These are phyloP conservation scores for Ophiosphaerella korrae DNA, from an alignment of 2,329 filamentous ascomycete genomes.

Conservation along the genomic window DNA sequence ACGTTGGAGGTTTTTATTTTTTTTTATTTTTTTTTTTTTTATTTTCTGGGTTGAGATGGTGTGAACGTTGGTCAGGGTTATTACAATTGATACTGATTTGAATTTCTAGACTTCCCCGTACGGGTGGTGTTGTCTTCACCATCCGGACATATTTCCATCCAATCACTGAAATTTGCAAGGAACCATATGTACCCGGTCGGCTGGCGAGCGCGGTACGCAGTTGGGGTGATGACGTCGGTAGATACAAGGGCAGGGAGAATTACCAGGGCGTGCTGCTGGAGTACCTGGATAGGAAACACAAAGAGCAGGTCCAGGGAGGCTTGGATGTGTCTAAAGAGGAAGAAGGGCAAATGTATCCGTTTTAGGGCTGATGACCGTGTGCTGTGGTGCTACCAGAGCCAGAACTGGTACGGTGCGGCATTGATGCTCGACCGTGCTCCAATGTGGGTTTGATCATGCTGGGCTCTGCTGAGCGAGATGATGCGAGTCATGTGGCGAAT, in stretches of 20 bases:
- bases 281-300: slow-evolving; percentile 75
- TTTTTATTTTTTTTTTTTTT: background rate
- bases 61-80: too few species aligned
- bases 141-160: slow-evolving; percentile 82
- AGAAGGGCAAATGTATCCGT: slow-evolving; percentile 64
- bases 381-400: too few species aligned
- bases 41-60: background rate
- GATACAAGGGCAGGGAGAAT: slow-evolving; percentile 78
- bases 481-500: too few species aligned
- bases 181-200: slow-evolving; percentile 77
- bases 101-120: slow-evolving; percentile 48
- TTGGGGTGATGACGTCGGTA: slow-evolving; percentile 77
- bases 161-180: slow-evolving; percentile 68
- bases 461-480: too few species aligned
- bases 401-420: too few species aligned
- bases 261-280: slow-evolving; percentile 76
- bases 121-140: slow-evolving; percentile 67
- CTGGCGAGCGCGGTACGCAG: slow-evolving; percentile 79
- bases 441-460: too few species aligned
- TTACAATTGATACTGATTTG: too few species aligned
- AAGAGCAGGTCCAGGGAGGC: slow-evolving; percentile 72
- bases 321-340: slow-evolving; percentile 67
- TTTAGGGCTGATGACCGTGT: slow-evolving; percentile 25
- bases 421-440: too few species aligned
- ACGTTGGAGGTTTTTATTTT: slow-evolving; percentile 5